These are phyloP conservation scores for Infundibulicybe gibba DNA, from an alignment of 768 basidiomycete species.

Conservation along the genomic window DNA sequence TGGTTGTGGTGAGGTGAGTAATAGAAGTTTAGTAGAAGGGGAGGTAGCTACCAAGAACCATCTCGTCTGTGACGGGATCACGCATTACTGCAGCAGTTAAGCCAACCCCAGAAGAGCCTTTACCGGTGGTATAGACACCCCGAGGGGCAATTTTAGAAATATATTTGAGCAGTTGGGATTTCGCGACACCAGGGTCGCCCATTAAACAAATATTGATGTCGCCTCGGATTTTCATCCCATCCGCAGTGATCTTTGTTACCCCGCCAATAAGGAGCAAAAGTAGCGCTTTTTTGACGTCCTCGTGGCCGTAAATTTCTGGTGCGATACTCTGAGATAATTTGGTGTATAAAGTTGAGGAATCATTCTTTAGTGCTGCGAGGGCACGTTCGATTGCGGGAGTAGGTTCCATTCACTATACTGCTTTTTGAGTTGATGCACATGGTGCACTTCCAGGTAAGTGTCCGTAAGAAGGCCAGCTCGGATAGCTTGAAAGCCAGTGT, in stretches of 20 bases:
- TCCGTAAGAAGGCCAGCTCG: constrained; percentile 96
- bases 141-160: constrained; percentile 98
- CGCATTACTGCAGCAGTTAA: constrained; percentile 98
- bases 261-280: constrained; percentile 92
- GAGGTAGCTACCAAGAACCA: constrained; percentile 82
- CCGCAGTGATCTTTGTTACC: constrained; percentile 91
- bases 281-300: constrained; percentile 96
- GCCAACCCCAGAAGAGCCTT: constrained; percentile 98
- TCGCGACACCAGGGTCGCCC: constrained; percentile 99
- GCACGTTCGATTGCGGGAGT: constrained; percentile 77
- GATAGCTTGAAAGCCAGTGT: constrained; percentile 95
- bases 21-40: not conserved
- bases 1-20: constrained; percentile 24
- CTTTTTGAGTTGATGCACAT: constrained; percentile 94
- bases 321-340: constrained; percentile 93
- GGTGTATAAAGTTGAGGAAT: constrained; percentile 73
- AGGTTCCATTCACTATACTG: constrained; percentile 95
- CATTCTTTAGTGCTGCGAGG: constrained; percentile 64
- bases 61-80: constrained; percentile 98
- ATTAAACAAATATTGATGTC: constrained; percentile 97
- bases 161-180: constrained; percentile 95
- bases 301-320: constrained; percentile 97
- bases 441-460: constrained; percentile 90
- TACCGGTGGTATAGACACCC: constrained; percentile 97
- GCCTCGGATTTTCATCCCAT: constrained; percentile 98